Base-by-base conservation (phyloP, 208 protist species). In the Ichthyophonus hoferi region DNA sequence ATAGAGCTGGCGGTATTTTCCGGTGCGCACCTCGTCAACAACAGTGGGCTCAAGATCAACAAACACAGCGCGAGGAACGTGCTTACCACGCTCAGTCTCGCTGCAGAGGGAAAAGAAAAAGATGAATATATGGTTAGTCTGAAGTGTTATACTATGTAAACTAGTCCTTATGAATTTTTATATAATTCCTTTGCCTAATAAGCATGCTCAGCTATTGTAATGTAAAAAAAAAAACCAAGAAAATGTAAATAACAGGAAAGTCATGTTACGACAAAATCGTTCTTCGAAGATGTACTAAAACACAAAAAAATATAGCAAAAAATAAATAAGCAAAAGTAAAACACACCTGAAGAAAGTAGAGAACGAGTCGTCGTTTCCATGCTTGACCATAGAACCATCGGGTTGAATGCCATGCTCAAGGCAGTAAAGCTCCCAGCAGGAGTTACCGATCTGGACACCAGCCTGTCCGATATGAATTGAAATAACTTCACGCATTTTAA, bases 21-120 rank as follows among this genome's bases (percentile, higher is more conserved):
- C 97, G 79, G 93, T 97, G 90, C 97, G 94, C n/a, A 99, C 94
- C 93, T 97, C 96, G 91, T 99, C 97, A 86, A 99, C 95, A 38
- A 98, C 97, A 58, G 97, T 97, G 38, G 98, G 95, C 94, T 99
- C 98, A 40, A 99, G 93, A 92, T 99, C 98, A 67, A 99, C 91
- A 84, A 98, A 97, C 14, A 99, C 93, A 24, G 95, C 91, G 87
- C 98, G 95, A 41, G 98, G 97, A 1, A 95, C 92, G 92, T 98
- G 95, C 93, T 98, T 98, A 90, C 96, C 95, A 84, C 92, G 91
- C 38, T 90, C 90, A 42, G 96, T 97, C 94, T 98, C 96, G 2
- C 92, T 94, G 94, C 97, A 97, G 37, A 78, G 77, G 50, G 97
- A 97, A 92, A 95, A n/a, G n/a, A 95, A 93, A 97, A 98, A 67